Evolutionary conservation across 83 land plant species (phyloP), one percentile per base, ranked within the genome.

Genomic region (Thuja plicata): DNA sequence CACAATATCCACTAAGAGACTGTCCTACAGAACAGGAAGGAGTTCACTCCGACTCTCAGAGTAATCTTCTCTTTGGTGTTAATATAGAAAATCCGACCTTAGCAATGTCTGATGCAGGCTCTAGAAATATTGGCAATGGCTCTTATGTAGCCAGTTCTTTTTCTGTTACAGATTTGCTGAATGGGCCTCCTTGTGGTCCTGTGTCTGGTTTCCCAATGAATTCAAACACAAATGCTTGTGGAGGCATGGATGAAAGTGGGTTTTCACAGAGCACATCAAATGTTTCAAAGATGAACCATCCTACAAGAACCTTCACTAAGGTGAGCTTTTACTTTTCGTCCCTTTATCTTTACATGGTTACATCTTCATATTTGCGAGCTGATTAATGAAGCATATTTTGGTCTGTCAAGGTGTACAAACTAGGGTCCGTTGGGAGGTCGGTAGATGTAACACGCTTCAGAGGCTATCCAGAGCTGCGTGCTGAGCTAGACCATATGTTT

Each of bases 351-450:
- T 48, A 84, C 57, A n/a, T 50, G 19, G 17, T 84, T 5, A 13
- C 27, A 3, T 32, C 54, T 60, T 86, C 24, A 17, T n/a, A 37
- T 86, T 57, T 9, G 32, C 37, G 84, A 19, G 54, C 46, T 73
- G n/a, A 41, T 34, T 45, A 40, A 50, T 73, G 54, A 38, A 78
- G 1, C 45, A 60, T 55, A 30, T n/a, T 62, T 86, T 86, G 73
- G 19, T 85, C 5, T 37, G 32, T 38, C 24, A 54, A 95, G 96
- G 96, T 95, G 30, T 90, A 93, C 90, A 95, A 95, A 81, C 52
- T 91, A 19, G 96, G 96, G n/a, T 94, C 91, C 3, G 92, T 94
- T 60, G 96, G 96, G 85, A 90, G 96, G 87, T 94, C 94, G 43
- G 55, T 95, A 43, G 96, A 95, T 89, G 93, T 95, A 32, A 84